Evolutionary conservation across 208 protist genomes (phyloP).

Genomic region (Strigomonas culicis): DNA sequence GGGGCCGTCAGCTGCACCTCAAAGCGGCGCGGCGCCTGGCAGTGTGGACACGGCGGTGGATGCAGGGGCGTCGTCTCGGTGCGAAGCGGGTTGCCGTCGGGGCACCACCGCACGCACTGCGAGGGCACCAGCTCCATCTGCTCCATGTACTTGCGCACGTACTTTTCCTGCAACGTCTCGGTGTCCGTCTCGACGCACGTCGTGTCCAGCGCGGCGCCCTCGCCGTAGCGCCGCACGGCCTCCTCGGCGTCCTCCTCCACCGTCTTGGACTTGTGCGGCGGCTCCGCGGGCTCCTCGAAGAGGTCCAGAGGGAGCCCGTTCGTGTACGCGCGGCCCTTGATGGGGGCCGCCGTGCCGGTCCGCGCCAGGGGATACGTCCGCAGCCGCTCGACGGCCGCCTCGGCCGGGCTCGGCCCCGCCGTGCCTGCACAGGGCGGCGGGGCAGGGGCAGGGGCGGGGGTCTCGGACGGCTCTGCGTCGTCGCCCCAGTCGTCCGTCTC

Average conservation of each 20-base stretch:
- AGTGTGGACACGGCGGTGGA: constrained; percentile 55
- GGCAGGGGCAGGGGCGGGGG: not conserved
- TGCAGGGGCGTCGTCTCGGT: constrained; percentile 23
- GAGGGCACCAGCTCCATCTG: constrained; percentile 57
- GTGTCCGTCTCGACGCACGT: constrained; percentile 70
- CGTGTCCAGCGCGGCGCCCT: constrained; percentile 45
- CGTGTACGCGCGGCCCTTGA: constrained; percentile 45
- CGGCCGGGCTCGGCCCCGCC: not conserved
- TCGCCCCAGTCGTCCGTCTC: constrained; percentile 46
- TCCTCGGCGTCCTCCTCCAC: constrained; percentile 54
- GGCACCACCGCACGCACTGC: constrained; percentile 86
- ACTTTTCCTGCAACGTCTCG: constrained; percentile 58
- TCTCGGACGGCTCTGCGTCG: constrained; percentile 8
- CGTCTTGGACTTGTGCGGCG: constrained; percentile 26
- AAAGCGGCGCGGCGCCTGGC: constrained; percentile 51
- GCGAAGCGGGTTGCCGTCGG: constrained; percentile 54
- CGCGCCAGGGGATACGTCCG: constrained; percentile 27
- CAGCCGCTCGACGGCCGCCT: constrained; percentile 1
- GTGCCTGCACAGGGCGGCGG: not conserved
- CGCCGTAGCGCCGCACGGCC: constrained; percentile 47
- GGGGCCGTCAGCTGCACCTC: constrained; percentile 84
- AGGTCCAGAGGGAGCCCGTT: constrained; percentile 55
- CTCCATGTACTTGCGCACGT: constrained; percentile 74
- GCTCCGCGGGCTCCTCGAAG: constrained; percentile 47
- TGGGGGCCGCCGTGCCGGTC: constrained; percentile 21